These are phyloP conservation scores for Aspergillus fumigatiaffinis DNA, from an alignment of 2,329 filamentous ascomycete genomes.

Conservation along the genomic window DNA sequence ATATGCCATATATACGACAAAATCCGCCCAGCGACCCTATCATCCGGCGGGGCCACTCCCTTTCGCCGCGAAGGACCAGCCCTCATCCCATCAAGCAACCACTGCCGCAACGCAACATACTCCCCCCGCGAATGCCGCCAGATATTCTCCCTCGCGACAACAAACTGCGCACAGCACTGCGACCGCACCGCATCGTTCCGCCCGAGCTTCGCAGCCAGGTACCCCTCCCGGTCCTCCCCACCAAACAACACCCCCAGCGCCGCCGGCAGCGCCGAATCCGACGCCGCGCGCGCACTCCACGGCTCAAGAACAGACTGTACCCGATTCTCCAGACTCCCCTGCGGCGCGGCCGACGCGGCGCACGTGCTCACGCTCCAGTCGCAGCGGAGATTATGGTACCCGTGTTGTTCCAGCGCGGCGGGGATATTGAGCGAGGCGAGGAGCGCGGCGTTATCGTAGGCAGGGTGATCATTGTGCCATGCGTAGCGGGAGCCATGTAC, in stretches of 20 bases:
- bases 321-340: constrained; percentile 41
- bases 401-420: constrained; percentile 34
- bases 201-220: constrained; percentile 32
- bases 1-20: constrained; percentile 51
- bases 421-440: constrained; percentile 38
- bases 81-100: constrained; percentile 44
- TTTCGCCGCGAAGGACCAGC: constrained; percentile 3
- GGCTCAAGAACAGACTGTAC: constrained; percentile 38
- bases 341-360: constrained; percentile 28
- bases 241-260: constrained; percentile 36
- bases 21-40: constrained; percentile 44
- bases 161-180: constrained; percentile 57
- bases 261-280: constrained; percentile 34
- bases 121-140: constrained; percentile 48
- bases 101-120: constrained; percentile 52
- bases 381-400: constrained; percentile 50
- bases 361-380: constrained; percentile 49
- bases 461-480: constrained; percentile 44
- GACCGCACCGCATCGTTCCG: constrained; percentile 42
- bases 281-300: constrained; percentile 41
- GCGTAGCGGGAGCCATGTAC: constrained; percentile 43
- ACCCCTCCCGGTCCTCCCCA: constrained; percentile 27
- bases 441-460: constrained; percentile 45
- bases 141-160: constrained; percentile 47
- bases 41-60: constrained; percentile 38